Evolutionary conservation across 1,139 yeast genomes (phyloP), one percentile per base, ranked within the genome.

Genomic region (Yamadazyma blattariae): DNA sequence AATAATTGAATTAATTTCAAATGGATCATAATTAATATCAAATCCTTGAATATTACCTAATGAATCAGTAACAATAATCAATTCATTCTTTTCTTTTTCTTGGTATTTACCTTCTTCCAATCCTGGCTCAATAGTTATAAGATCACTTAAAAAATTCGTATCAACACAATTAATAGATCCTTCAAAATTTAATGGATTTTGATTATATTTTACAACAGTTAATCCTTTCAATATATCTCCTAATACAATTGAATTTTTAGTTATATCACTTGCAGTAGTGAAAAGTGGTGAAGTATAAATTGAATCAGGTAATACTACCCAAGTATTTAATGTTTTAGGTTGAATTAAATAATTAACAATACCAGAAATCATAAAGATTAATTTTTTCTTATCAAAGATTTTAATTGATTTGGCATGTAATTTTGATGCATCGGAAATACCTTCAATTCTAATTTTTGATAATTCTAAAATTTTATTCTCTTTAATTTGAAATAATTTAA

Each of bases 21-120:
- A 17, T 17, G 23, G 32, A 7, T 10, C 16, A 4, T 13, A n/a
- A 20, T 30, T 23, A 9, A 30, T 16, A 15, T 18, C 25, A 20
- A 46, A 21, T 6, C 50, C 51, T 21, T 52, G 40, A 1, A 65
- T 27, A 37, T 64, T 63, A 0, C 74, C 73, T 16, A 50, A 40
- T 0, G 65, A 50, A 41, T 66, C 72, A 2, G 64, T 64, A 1
- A 48, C 35, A 2, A 62, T 6, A 2, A 42, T 20, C 9, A 25
- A 9, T 5, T 33, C 23, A 6, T 27, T 27, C 2, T 37, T 35
- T 5, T 24, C 26, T 2, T 37, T 7, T 7, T 17, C 7, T 7
- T 17, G 5, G n/a, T n/a, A n/a, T n/a, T n/a, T n/a, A n/a, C n/a
- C n/a, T n/a, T n/a, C n/a, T n/a, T n/a, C n/a, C n/a, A n/a, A n/a